phyloP scores from a whole-genome alignment of 2,329 filamentous ascomycete species.

The Rachicladosporium sp. region DNA sequence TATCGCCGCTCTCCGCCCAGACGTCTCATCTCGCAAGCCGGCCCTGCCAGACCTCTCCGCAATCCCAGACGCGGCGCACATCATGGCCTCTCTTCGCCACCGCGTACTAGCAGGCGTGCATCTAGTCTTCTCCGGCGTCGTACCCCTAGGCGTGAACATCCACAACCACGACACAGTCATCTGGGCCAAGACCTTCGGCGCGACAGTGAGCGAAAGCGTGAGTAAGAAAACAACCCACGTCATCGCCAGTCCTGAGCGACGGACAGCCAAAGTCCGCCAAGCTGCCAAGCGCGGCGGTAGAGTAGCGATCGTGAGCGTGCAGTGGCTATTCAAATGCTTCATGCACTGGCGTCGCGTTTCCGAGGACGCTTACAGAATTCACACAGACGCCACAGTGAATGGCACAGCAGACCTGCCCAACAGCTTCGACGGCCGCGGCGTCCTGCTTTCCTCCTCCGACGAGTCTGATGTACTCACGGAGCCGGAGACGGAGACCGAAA shows the following conservation, averaged over 20 bases:
- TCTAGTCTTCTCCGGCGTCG: conserved; percentile 81
- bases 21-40: conserved; percentile 30
- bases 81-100: conserved; percentile 74
- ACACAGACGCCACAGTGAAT: conserved; percentile 57
- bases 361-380: conserved; percentile 65
- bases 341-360: conserved; percentile 71
- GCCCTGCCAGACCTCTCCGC: conserved; percentile 38
- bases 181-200: conserved; percentile 80
- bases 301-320: conserved; percentile 82
- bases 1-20: conserved; percentile 39
- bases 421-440: conserved; percentile 18
- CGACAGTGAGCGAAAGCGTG: conserved; percentile 50
- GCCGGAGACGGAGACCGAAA: conserved; percentile 23
- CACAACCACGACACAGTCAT: conserved; percentile 65
- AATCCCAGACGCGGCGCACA: conserved; percentile 72
- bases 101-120: conserved; percentile 61
- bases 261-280: conserved; percentile 83
- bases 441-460: conserved; percentile 33
- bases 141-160: conserved; percentile 69
- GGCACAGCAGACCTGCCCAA: conserved; percentile 17
- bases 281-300: conserved; percentile 59
- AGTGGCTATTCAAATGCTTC: conserved; percentile 80
- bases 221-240: conserved; percentile 51
- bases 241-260: conserved; percentile 57
- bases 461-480: conserved; percentile 31